Evolutionary conservation across 2,329 filamentous ascomycete species (phyloP).

Genomic region (Botryosphaeria dothidea): DNA sequence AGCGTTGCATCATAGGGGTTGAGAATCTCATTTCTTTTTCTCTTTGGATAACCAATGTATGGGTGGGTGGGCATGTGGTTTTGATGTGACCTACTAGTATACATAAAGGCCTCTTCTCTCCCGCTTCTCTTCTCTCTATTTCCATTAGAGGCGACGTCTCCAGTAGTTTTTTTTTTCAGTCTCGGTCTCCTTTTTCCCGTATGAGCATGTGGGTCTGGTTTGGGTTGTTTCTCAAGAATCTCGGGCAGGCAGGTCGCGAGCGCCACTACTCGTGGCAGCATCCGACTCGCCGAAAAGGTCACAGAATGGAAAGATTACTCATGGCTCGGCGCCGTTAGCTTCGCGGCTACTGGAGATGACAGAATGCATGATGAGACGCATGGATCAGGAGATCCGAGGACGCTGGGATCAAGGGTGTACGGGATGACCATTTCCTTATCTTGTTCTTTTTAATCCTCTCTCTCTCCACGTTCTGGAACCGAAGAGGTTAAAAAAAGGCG

Average conservation of each 20-base stretch:
- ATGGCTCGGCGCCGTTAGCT: background rate
- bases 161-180: background rate
- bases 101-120: background rate
- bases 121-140: background rate
- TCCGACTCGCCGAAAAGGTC: too few species aligned
- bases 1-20: background rate
- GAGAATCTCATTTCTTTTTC: background rate
- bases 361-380: background rate
- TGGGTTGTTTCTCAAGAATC: background rate
- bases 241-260: too few species aligned
- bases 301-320: background rate
- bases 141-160: background rate
- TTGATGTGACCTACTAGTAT: background rate
- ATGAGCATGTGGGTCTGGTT: background rate
- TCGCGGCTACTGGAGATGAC: background rate
- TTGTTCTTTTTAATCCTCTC: background rate
- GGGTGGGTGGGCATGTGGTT: background rate
- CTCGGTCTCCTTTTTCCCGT: background rate
- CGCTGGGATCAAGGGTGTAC: background rate
- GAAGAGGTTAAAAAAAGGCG: background rate
- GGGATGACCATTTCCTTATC: background rate
- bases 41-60: background rate
- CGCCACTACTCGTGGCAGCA: too few species aligned
- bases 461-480: too few species aligned
- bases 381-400: background rate